Percentiles rank a stretch among this genome's conserved stretches.
Conservation (phyloP, 257 asterid species). For the Solanum habrochaites region DNA sequence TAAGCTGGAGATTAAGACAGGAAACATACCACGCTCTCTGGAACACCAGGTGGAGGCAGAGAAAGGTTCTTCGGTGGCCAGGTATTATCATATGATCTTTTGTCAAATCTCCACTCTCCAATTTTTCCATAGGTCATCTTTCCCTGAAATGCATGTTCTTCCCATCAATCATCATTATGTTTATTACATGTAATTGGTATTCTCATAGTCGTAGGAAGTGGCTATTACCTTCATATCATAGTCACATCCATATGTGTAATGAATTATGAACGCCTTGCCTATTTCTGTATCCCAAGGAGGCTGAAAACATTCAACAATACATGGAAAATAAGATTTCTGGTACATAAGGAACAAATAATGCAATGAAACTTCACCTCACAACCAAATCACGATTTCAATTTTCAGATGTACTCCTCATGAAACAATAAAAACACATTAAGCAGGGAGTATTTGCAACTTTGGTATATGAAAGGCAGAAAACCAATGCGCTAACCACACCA, state of each 20-base stretch:
- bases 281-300: conserved; percentile 88
- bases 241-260: conserved; percentile 93
- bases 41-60: conserved; percentile 89
- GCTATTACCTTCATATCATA: conserved; percentile 64
- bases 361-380: neutral
- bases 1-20: neutral
- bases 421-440: neutral
- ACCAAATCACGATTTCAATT: neutral
- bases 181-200: neutral
- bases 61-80: conserved; percentile 86
- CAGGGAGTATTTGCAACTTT: neutral
- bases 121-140: conserved; percentile 74
- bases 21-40: conserved; percentile 79
- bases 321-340: neutral
- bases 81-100: conserved; percentile 49
- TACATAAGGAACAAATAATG: neutral
- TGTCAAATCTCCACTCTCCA: conserved; percentile 98
- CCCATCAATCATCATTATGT: neutral
- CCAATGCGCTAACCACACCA: neutral
- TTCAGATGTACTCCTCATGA: neutral
- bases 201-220: neutral
- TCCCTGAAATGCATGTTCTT: conserved; percentile 35
- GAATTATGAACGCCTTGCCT: conserved; percentile 73
- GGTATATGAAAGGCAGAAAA: neutral
- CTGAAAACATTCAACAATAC: conserved; percentile 27